These are phyloP conservation scores for Pelargonium nanum DNA, from an alignment of 345 rosid genomes.

Conservation along the genomic window DNA sequence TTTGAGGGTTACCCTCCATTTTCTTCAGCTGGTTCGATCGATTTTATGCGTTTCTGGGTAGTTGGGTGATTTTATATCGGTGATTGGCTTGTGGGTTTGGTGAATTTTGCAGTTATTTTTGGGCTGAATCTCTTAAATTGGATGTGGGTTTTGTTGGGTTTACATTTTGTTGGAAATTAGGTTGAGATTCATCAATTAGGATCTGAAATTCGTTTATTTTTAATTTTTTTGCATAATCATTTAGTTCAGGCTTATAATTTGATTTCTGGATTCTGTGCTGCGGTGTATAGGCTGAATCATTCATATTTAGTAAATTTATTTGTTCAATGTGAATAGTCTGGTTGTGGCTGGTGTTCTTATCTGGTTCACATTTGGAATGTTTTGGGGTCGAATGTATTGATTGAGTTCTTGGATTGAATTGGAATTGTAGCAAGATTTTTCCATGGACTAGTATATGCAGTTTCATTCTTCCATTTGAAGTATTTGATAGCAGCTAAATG, in stretches of 20 bases:
- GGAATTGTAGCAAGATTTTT: background rate
- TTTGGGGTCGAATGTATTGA: too few relatives aligned
- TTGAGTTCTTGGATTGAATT: background rate
- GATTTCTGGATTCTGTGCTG: background rate
- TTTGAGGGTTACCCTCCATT: background rate
- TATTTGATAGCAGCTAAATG: background rate
- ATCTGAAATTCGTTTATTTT: background rate
- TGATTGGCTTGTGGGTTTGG: conserved; percentile 12
- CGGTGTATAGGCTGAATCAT: background rate
- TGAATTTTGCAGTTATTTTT: background rate
- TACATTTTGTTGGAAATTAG: background rate
- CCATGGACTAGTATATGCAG: background rate
- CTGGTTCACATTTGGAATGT: background rate
- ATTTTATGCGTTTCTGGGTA: background rate
- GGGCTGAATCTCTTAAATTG: background rate
- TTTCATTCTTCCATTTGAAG: background rate
- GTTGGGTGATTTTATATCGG: background rate
- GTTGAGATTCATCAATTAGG: background rate
- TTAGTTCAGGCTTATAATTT: background rate
- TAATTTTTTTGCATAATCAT: background rate
- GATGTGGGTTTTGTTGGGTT: background rate
- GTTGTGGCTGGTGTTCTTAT: background rate
- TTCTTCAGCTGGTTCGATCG: background rate
- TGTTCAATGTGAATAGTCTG: background rate
- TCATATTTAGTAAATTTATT: too few relatives aligned